Conservation (phyloP, 2,329 filamentous ascomycete species). For the Pseudopithomyces chartarum region DNA sequence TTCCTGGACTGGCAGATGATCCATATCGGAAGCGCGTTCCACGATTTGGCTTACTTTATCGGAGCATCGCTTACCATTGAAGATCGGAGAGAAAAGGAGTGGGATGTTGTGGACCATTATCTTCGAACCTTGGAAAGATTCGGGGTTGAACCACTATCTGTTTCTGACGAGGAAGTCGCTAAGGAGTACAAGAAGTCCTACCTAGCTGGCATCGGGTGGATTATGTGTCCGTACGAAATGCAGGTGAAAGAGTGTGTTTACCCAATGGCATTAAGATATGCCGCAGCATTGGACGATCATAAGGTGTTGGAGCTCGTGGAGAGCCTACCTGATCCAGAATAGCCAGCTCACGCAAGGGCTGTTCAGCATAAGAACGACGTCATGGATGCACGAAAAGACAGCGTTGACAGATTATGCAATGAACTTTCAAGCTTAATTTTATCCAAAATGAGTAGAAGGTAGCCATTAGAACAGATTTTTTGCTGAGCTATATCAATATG, state of each 20-base stretch:
- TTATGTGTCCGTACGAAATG: conserved; percentile 37
- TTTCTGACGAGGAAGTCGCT: conserved; percentile 14
- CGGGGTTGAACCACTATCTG: conserved; percentile 14
- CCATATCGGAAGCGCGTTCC: conserved; percentile 51
- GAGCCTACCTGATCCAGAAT: conserved; percentile 4
- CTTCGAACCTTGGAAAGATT: conserved; percentile 13
- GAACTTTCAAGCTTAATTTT: not conserved
- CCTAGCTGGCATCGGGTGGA: conserved; percentile 21
- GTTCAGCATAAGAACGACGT: not conserved
- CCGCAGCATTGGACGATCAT: conserved; percentile 17
- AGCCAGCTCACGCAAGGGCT: not conserved
- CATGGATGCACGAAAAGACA: not conserved
- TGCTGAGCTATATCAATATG: too few species aligned
- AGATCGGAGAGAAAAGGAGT: conserved; percentile 49
- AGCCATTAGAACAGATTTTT: too few species aligned
- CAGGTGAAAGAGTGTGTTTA: conserved; percentile 15
- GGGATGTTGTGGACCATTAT: conserved; percentile 45
- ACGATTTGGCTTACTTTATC: conserved; percentile 52
- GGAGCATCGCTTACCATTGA: conserved; percentile 46
- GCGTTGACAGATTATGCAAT: not conserved
- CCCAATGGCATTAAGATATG: conserved; percentile 14
- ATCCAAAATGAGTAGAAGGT: too few species aligned
- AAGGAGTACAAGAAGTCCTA: conserved; percentile 20
- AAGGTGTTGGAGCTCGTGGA: conserved; percentile 16
- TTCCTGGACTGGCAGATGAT: conserved; percentile 53